Base-by-base conservation (phyloP, 2,329 filamentous ascomycete species). In the Sclerotinia borealis region DNA sequence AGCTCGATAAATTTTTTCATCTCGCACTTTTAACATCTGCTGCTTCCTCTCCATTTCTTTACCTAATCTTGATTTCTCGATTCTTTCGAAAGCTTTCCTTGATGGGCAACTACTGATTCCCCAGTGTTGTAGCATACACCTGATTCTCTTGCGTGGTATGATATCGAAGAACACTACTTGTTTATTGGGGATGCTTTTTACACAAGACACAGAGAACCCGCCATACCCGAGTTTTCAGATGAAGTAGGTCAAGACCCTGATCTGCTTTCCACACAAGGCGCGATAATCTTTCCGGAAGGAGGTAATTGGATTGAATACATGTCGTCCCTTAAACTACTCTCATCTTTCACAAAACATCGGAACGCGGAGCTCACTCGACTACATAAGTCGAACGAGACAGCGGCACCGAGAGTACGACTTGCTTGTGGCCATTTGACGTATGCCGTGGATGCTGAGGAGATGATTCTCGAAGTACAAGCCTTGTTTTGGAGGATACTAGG, bases 181-280 rank as follows among this genome's bases (percentile, higher is more conserved):
- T 81, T 77, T 60, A 77, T 80, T 6, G 79, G 79, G 7, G 79
- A 82, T 60, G 77, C 76, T 7, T 74, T 80, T 61, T 81, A 81
- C 67, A 76, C 78, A 59, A 69, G 70, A 27, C 67, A 69, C 45
- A 61, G 65, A 48, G 48, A 54, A 4, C 68, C 70, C 17, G 69
- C 71, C 0, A 69, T 72, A n/a, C 72, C 75, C 17, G 70, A 66
- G 22, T 71, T 76, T 64, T 69, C 69, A 25, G 43, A 65, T 49
- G 62, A 66, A 43, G 43, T 49, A 2, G 65, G 63, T 13, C 63
- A 68, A 48, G 63, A 67, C 0, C 66, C 65, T 7, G 66, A 62
- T 13, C 55, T 69, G 2, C 67, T 66, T 34, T 62, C 67, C 25
- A 64, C 65, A 1, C 66, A 67, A 63, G 68, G 48, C 31, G 71